Evolutionary conservation across 2,329 filamentous ascomycete genomes (phyloP).

Genomic region (Fusarium ramigenum): DNA sequence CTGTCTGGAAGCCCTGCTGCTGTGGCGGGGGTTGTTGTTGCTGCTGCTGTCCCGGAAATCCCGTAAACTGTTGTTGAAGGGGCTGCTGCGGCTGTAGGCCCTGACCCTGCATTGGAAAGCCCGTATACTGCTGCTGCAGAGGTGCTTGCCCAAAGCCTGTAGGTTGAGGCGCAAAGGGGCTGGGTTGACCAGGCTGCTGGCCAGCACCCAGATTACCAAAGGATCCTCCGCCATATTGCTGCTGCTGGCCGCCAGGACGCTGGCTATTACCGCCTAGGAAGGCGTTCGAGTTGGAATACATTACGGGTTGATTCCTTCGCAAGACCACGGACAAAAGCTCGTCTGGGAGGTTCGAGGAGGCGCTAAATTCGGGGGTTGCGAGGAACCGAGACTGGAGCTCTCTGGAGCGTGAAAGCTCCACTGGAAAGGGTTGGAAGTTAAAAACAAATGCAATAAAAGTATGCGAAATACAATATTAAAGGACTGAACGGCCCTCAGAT

Average conservation of each 20-base stretch:
- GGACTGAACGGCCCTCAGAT: constrained; percentile 23
- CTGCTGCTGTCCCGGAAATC: constrained; percentile 62
- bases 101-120: constrained; percentile 63
- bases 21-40: constrained; percentile 51
- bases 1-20: constrained; percentile 70
- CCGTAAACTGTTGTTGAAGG: constrained; percentile 74
- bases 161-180: constrained; percentile 66
- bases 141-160: constrained; percentile 66
- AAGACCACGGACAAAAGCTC: constrained; percentile 26
- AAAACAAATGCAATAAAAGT: constrained; percentile 19
- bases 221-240: constrained; percentile 58
- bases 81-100: constrained; percentile 67
- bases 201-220: constrained; percentile 54
- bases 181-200: constrained; percentile 57
- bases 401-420: constrained; percentile 22
- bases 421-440: not conserved
- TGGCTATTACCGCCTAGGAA: constrained; percentile 83
- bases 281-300: constrained; percentile 92
- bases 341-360: constrained; percentile 20
- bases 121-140: constrained; percentile 68
- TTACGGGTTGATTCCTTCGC: constrained; percentile 51
- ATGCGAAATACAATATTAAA: constrained; percentile 34
- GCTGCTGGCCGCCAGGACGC: constrained; percentile 70
- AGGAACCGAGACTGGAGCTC: constrained; percentile 1
- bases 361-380: constrained; percentile 34